Evolutionary conservation across 257 asterid genomes (phyloP), one percentile per base, ranked within the genome.

Genomic region (Fraxinus anomala): DNA sequence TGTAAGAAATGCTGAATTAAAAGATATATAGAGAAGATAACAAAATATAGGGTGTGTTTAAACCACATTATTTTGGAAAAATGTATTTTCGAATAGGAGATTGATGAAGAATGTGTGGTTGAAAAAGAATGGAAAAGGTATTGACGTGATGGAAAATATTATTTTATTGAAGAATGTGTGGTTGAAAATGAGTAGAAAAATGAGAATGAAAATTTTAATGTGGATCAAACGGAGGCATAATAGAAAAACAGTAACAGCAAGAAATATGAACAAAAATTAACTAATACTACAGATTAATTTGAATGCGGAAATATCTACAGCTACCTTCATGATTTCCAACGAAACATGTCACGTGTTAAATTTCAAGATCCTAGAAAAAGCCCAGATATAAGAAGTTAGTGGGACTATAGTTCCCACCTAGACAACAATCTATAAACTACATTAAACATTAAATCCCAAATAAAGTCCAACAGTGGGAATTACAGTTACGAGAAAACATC

Each of bases 1-100:
- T 12, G 49, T 56, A 66, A 81, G 83, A 81, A 71, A 24, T 28
- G 40, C 61, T 19, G 40, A 73, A 19, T 34, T 28, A 19, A 68
- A 3, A 74, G 37, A 56, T 61, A 70, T 23, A 39, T 39, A 39
- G 44, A 39, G 44, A 37, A 37, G 44, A 39, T 8, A 9, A 39
- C 44, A 39, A 39, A 39, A 37, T 73, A 26, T 26, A 26, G 28
- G 28, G 28, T 26, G 28, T 26, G 28, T 26, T 26, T 26, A 1
- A 26, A 26, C 28, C 1, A 26, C 28, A 26, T 26, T 26, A 26
- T 26, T 26, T 26, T 26, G 28, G 28, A 26, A 26, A 26, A 26
- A 26, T 26, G 28, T 26, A 26, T 26, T 26, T 26, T 26, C 0
- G 28, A 26, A 26, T 26, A 26, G 28, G 28, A 26, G 28, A 26